Conservation (phyloP, 2,329 filamentous ascomycete genomes). For the Cadophora malorum region DNA sequence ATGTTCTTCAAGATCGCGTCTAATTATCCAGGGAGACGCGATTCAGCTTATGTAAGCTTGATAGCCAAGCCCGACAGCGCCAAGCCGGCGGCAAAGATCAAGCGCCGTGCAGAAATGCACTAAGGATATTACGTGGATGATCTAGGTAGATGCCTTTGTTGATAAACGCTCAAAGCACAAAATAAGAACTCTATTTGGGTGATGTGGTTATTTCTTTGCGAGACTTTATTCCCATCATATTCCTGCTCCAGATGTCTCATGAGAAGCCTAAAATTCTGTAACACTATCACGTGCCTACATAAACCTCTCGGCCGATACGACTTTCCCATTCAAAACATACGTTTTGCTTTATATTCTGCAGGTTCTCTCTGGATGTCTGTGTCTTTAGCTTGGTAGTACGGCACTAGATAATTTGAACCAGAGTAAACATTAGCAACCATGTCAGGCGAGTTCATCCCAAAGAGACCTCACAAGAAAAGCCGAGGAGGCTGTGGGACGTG, state of each 20-base stretch:
- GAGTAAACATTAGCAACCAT: constrained; percentile 19
- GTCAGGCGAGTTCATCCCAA: constrained; percentile 39
- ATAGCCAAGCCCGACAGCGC: not conserved
- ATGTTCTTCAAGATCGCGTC: not conserved
- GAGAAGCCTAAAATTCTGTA: not conserved
- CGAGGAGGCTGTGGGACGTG: constrained; percentile 42
- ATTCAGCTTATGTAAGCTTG: not conserved
- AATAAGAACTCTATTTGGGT: not conserved
- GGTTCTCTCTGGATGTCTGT: not conserved
- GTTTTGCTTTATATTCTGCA: not conserved
- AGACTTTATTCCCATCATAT: not conserved
- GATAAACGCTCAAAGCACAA: not conserved
- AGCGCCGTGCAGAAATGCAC: constrained; percentile 1
- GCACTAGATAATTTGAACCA: no score
- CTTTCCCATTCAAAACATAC: not conserved
- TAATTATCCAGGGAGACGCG: not conserved
- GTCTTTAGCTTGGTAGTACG: not conserved
- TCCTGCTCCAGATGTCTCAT: not conserved
- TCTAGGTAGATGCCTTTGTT: not conserved
- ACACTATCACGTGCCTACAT: not conserved
- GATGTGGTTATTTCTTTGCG: not conserved
- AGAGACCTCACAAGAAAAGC: constrained; percentile 44
- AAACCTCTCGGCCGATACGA: not conserved
- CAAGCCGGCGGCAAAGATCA: not conserved
- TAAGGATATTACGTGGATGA: not conserved